Evolutionary conservation across 2,329 filamentous ascomycete genomes (phyloP).

Genomic region (Verticillium dahliae): DNA sequence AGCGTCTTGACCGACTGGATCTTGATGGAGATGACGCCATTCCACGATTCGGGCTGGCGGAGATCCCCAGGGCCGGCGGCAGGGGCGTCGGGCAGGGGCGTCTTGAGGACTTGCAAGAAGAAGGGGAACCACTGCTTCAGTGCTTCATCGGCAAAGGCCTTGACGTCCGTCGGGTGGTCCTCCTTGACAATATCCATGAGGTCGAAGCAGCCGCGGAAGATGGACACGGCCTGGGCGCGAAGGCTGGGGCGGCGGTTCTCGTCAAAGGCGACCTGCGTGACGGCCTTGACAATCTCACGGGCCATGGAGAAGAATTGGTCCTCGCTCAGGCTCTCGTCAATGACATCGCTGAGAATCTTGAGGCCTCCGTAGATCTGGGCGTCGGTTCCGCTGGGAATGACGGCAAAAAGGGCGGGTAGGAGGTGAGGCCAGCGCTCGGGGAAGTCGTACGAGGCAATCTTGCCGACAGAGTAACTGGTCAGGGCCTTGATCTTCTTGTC

Average conservation of each 20-base stretch:
- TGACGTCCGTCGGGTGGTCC: conserved; percentile 80
- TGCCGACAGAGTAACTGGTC: conserved; percentile 86
- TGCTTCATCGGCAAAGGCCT: conserved; percentile 81
- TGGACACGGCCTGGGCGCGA: conserved; percentile 78
- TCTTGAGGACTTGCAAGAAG: conserved; percentile 73
- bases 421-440: conserved; percentile 92
- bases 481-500: conserved; percentile 83
- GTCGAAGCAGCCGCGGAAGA: conserved; percentile 89
- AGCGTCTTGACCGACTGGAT: conserved; percentile 89
- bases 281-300: conserved; percentile 72
- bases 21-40: conserved; percentile 80
- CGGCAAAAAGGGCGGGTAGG: conserved; percentile 69
- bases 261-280: conserved; percentile 77
- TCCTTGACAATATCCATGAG: conserved; percentile 96
- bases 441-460: conserved; percentile 89
- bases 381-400: conserved; percentile 71
- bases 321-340: conserved; percentile 90
- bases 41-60: conserved; percentile 60
- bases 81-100: conserved; percentile 62
- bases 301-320: conserved; percentile 92
- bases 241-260: conserved; percentile 67
- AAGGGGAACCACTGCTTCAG: conserved; percentile 83
- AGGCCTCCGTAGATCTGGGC: conserved; percentile 82
- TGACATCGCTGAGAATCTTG: conserved; percentile 79
- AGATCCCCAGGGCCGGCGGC: conserved; percentile 32